phyloP scores from a whole-genome alignment of 768 basidiomycete genomes.

The Daedalea quercina region DNA sequence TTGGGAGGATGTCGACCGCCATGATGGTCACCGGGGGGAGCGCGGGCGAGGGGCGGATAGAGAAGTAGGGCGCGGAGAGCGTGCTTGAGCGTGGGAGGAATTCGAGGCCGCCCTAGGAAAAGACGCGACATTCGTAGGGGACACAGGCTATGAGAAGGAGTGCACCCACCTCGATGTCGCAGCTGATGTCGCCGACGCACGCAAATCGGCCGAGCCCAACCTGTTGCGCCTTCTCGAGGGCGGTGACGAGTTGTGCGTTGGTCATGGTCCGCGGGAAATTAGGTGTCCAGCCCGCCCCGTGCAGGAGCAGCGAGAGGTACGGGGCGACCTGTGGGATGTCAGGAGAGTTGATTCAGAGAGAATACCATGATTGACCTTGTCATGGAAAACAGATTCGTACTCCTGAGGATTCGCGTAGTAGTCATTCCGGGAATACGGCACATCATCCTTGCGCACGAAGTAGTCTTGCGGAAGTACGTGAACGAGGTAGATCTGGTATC shows the following conservation, averaged over 20 bases:
- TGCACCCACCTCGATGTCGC: slow-evolving; percentile 65
- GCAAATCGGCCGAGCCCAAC: slow-evolving; percentile 53
- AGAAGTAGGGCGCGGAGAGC: slow-evolving; percentile 69
- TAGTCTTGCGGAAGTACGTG: slow-evolving; percentile 70
- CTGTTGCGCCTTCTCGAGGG: slow-evolving; percentile 41
- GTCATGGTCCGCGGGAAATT: slow-evolving; percentile 77
- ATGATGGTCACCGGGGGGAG: slow-evolving; percentile 69
- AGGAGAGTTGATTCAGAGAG: not conserved
- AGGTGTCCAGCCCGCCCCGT: slow-evolving; percentile 81
- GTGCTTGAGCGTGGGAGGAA: slow-evolving; percentile 77
- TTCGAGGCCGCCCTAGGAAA: slow-evolving; percentile 74
- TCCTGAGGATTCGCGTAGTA: slow-evolving; percentile 70
- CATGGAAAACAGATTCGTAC: slow-evolving; percentile 63
- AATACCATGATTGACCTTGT: slow-evolving; percentile 38
- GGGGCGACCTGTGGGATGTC: slow-evolving; percentile 58
- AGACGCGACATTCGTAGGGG: not conserved
- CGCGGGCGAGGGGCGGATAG: slow-evolving; percentile 33
- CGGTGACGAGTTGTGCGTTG: slow-evolving; percentile 48
- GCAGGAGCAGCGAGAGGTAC: slow-evolving; percentile 77
- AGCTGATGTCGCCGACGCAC: slow-evolving; percentile 83
- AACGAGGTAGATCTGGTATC: slow-evolving; percentile 61
- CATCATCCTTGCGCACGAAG: slow-evolving; percentile 50
- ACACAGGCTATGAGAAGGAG: not conserved
- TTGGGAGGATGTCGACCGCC: slow-evolving; percentile 87
- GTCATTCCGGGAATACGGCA: slow-evolving; percentile 49